phyloP scores from a whole-genome alignment of 805 yeast species.

The Metschnikowia koreensis region DNA sequence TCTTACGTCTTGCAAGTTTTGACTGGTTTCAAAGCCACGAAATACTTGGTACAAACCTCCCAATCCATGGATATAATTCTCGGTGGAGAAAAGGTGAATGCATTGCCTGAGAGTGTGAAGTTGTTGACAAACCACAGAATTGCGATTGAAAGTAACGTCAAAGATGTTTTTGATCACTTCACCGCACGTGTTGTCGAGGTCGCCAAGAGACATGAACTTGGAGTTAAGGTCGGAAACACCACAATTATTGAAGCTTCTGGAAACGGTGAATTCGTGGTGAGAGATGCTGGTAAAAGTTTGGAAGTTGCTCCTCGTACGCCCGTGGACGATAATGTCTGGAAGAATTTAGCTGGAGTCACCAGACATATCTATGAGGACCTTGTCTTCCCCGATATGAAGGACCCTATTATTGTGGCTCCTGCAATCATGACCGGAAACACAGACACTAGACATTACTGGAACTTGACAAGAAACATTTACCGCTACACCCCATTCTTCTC shows the following conservation, averaged over 20 bases:
- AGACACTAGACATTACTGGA: conserved; percentile 61
- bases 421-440: conserved; percentile 58
- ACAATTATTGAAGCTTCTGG: conserved; percentile 22
- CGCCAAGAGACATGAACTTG: conserved; percentile 49
- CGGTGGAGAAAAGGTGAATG: conserved; percentile 77
- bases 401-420: conserved; percentile 44
- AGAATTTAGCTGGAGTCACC: conserved; percentile 18
- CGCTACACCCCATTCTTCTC: conserved; percentile 38
- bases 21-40: conserved; percentile 20
- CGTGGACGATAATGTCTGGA: conserved; percentile 16
- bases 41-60: conserved; percentile 54
- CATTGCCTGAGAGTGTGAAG: conserved; percentile 64
- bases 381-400: conserved; percentile 25
- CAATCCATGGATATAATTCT: conserved; percentile 65
- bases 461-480: conserved; percentile 52
- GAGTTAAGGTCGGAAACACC: conserved; percentile 40
- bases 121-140: conserved; percentile 64
- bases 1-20: conserved; percentile 30
- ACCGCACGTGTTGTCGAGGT: conserved; percentile 33
- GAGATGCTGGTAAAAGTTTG: conserved; percentile 21
- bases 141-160: conserved; percentile 51
- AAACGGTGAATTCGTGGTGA: conserved; percentile 44
- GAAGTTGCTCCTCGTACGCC: conserved; percentile 61
- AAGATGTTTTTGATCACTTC: conserved; percentile 41
- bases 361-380: conserved; percentile 21